These are phyloP conservation scores for Talaromyces sp. DNA, from an alignment of 2,329 filamentous ascomycete genomes.

Conservation along the genomic window DNA sequence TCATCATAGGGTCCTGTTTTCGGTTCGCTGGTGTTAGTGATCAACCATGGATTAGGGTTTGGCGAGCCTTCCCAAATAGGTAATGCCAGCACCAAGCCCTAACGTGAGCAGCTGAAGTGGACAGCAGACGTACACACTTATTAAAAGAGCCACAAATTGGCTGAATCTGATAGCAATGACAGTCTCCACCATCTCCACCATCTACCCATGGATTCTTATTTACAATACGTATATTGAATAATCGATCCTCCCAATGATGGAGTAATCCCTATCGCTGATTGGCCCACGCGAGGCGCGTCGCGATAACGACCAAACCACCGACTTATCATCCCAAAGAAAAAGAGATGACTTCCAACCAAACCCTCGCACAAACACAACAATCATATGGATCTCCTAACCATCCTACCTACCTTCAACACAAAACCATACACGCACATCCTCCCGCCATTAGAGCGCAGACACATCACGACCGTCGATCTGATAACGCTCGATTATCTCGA, in stretches of 20 bases:
- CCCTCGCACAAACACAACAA: neutral
- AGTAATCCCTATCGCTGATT: constrained; percentile 1
- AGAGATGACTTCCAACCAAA: neutral
- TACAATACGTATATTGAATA: neutral
- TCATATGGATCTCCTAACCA: constrained; percentile 69
- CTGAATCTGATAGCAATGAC: neutral
- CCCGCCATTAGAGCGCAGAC: constrained; percentile 73
- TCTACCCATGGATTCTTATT: neutral
- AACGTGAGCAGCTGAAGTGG: neutral
- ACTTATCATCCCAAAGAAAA: neutral
- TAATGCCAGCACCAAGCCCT: neutral
- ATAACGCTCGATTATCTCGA: constrained; percentile 79
- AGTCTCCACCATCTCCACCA: neutral
- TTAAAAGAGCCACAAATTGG: neutral
- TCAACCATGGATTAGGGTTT: neutral
- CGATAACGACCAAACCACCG: constrained; percentile 3
- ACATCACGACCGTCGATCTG: constrained; percentile 77
- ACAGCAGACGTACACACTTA: neutral
- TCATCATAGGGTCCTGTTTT: neutral
- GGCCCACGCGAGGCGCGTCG: constrained; percentile 3
- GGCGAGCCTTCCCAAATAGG: neutral
- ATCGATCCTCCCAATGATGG: neutral
- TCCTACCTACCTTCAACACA: constrained; percentile 76
- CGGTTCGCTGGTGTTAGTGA: neutral
- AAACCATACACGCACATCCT: constrained; percentile 71